These are phyloP conservation scores for Waitea zeae DNA, from an alignment of 1,284 basidiomycete genomes.

Conservation along the genomic window DNA sequence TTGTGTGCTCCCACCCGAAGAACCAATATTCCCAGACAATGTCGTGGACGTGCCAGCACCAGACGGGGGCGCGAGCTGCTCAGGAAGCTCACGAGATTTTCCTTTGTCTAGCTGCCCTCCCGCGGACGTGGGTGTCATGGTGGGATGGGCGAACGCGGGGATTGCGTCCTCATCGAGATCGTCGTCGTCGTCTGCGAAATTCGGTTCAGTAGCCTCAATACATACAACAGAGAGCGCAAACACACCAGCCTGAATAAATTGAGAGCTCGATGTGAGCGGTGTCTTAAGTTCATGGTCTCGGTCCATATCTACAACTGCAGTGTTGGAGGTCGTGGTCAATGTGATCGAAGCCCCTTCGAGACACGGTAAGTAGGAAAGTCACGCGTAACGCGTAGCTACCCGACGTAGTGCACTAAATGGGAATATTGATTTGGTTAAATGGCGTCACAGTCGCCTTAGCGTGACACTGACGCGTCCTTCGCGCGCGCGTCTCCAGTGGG, in stretches of 20 bases:
- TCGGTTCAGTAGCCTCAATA: not conserved
- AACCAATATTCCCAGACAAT: conserved; percentile 63
- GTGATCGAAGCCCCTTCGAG: no score
- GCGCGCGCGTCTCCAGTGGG: no score
- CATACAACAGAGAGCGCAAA: not conserved
- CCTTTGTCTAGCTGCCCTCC: conserved; percentile 35
- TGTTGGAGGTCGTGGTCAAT: no score
- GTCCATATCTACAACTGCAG: no score
- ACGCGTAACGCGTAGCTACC: no score
- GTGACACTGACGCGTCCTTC: no score
- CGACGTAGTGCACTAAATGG: no score
- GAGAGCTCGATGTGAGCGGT: conserved; percentile 45
- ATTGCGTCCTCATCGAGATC: conserved; percentile 67
- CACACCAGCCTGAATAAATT: conserved; percentile 58
- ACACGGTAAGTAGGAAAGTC: no score
- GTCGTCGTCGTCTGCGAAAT: conserved; percentile 43
- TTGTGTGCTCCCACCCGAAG: conserved; percentile 18
- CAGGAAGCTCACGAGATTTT: conserved; percentile 39
- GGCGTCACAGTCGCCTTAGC: no score
- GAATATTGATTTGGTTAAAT: no score
- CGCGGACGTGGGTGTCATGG: conserved; percentile 19
- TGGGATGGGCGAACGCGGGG: conserved; percentile 55
- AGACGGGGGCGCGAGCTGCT: conserved; percentile 32
- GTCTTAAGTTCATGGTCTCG: conserved; percentile 13
- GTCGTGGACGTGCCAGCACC: conserved; percentile 13